Base-by-base conservation (phyloP, 2,329 filamentous ascomycete species). In the Tolypocladium capitatum region DNA sequence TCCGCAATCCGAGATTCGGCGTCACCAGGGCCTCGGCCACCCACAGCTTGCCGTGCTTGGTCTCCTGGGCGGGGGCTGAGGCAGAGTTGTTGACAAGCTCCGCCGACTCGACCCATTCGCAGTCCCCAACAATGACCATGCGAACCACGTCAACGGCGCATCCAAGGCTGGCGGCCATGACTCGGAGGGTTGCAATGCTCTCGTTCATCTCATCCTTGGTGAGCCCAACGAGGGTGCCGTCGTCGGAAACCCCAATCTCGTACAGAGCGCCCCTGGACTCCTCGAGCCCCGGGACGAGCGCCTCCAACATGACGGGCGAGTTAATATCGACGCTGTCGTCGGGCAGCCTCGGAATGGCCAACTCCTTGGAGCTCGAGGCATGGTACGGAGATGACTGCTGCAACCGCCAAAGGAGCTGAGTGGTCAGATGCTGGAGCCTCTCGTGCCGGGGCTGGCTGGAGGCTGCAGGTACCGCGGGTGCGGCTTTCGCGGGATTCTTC, bases 341-440 rank as follows among this genome's bases (percentile, higher is more conserved):
- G 0, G 87, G 86, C 4, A 94, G 68, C 50, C 80, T 76, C 0
- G 89, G 89, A 27, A 94, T 68, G 10, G 89, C 78, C 16, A 88
- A 71, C 49, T 87, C 82, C 28, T 80, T 81, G 5, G 83, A 83
- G 24, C 85, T 85, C 8, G 86, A 86, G 2, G 86, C 81, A 66
- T 96, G 90, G 62, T 94, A 87, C 1, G 89, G 87, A 9, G 87
- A 94, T 1, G 91, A 96, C 63, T 98, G 92, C 61, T 97, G 90
- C 49, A 98, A 67, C 44, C 92, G 78, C 92, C 92, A 98, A 7
- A 98, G 70, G 24, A 98, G 73, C 64, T 98, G 92, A 0, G 92
- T 98, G 0, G 91, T 98, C 52, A 98, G 69, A 58, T 96, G 88
- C 60, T 95, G 84, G 16, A 97, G 73, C 42, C 92, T 79, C 55